A percentile compares a stretch with the other conserved stretches of the same genome.
These are phyloP conservation scores for Rhododendron vialii DNA, from an alignment of 148 eudicot species.

Conservation along the genomic window DNA sequence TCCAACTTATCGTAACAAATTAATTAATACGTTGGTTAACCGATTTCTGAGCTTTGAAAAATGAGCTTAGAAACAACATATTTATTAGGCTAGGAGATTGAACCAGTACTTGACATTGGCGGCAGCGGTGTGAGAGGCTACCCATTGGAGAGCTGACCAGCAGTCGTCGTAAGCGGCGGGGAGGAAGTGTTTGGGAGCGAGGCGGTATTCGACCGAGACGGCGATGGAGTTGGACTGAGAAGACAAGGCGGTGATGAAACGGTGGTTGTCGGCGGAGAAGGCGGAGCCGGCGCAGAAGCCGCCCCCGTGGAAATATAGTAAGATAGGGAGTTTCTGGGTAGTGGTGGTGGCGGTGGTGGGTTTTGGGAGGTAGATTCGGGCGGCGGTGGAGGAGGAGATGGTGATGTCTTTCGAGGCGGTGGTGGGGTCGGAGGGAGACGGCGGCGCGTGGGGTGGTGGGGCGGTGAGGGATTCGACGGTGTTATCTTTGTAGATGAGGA, in stretches of 20 bases:
- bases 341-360: neutral
- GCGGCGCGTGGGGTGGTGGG: conserved; percentile 20
- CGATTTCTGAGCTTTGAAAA: too few species aligned
- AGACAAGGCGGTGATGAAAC: neutral
- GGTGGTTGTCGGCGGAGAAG: neutral
- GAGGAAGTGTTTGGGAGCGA: neutral
- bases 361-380: conserved; percentile 31
- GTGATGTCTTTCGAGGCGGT: conserved; percentile 34
- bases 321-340: neutral
- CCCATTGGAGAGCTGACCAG: conserved; percentile 3
- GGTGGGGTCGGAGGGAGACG: conserved; percentile 21
- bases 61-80: too few species aligned
- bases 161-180: neutral
- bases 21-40: too few species aligned
- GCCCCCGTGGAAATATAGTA: neutral
- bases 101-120: neutral
- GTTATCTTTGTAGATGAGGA: conserved; percentile 32
- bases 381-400: conserved; percentile 20
- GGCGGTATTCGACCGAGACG: neutral
- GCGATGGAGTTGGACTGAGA: neutral
- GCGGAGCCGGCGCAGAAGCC: conserved; percentile 6
- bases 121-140: neutral
- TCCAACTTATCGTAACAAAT: too few species aligned
- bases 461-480: conserved; percentile 21
- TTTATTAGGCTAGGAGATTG: too few species aligned